phyloP scores from a whole-genome alignment of 2,329 filamentous ascomycete genomes.

The Fusarium torreyae region DNA sequence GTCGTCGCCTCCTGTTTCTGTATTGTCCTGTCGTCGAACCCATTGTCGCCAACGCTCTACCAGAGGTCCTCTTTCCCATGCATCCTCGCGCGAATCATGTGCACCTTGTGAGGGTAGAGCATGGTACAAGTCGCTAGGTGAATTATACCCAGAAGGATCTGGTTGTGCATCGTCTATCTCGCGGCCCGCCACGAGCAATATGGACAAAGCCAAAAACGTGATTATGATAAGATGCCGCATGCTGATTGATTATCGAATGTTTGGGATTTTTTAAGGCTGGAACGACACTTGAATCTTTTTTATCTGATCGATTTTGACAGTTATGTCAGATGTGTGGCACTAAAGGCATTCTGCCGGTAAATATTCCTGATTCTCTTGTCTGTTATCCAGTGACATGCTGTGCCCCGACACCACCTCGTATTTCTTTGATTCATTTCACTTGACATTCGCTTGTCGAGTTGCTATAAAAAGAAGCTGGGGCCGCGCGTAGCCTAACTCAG shows the following conservation, averaged over 20 bases:
- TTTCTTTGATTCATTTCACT: neutral
- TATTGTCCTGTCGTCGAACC: conserved; percentile 23
- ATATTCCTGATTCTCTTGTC: neutral
- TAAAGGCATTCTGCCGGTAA: too few species aligned
- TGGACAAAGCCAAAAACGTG: neutral
- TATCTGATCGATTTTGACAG: too few species aligned
- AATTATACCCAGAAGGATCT: neutral
- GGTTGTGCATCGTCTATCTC: conserved; percentile 1
- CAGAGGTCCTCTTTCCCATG: neutral
- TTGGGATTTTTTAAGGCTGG: too few species aligned
- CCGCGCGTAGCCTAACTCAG: conserved; percentile 25
- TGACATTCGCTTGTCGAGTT: conserved; percentile 8
- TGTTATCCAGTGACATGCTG: neutral
- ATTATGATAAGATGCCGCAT: conserved; percentile 5
- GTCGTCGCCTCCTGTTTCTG: neutral
- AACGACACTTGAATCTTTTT: too few species aligned
- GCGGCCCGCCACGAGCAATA: neutral
- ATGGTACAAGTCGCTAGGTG: neutral
- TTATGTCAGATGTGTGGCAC: too few species aligned
- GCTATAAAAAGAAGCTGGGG: conserved; percentile 30
- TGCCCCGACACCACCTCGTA: conserved; percentile 1
- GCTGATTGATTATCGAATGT: neutral
- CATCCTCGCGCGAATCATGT: neutral
- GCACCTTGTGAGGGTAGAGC: neutral
- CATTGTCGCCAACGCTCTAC: conserved; percentile 25